Conservation (phyloP, 192 early-diverging fungal species). For the Backusella circina region DNA sequence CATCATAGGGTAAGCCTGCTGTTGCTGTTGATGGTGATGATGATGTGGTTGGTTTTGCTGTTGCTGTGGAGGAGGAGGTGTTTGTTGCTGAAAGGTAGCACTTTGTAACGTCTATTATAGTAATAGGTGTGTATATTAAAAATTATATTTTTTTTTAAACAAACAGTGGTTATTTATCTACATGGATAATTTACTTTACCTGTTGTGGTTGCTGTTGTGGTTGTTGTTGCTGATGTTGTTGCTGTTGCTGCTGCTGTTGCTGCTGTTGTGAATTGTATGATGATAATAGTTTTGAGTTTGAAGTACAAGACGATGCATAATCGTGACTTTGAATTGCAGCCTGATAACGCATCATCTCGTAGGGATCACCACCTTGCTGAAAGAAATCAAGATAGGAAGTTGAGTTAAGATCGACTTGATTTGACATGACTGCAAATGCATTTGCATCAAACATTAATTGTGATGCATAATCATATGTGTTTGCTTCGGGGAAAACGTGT, state of each 20-base stretch:
- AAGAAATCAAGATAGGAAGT: constrained; percentile 4
- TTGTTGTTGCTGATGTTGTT: not conserved
- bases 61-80: not conserved
- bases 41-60: not conserved
- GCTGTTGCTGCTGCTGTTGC: not conserved
- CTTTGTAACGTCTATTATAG: not conserved
- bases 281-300: not conserved
- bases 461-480: constrained; percentile 8
- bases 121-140: not conserved
- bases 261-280: not conserved
- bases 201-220: not conserved
- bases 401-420: constrained; percentile 9
- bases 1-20: constrained; percentile 10
- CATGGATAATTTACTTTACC: not conserved
- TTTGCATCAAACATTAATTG: constrained; percentile 9
- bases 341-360: constrained; percentile 4
- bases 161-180: not conserved
- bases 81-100: not conserved
- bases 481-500: constrained; percentile 5
- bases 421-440: constrained; percentile 6
- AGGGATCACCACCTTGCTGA: constrained; percentile 1
- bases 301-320: constrained; percentile 9
- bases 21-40: not conserved
- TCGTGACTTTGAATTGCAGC: constrained; percentile 8
- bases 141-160: not conserved